Evolutionary conservation across 2,329 filamentous ascomycete species (phyloP), one percentile per base, ranked within the genome.

Genomic region (Periconia sp.): DNA sequence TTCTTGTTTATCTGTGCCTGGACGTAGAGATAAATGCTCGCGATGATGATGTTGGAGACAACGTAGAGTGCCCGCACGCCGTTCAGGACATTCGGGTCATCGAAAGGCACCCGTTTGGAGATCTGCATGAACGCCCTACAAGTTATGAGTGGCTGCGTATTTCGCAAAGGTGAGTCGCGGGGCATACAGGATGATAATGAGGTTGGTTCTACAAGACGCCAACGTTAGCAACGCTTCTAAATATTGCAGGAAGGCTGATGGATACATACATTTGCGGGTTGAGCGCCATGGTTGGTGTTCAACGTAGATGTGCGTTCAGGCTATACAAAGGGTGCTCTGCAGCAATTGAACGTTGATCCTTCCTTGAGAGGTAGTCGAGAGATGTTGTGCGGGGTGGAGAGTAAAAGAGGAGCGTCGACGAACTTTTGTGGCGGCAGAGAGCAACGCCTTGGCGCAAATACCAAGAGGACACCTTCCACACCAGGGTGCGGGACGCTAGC

Each of bases 21-120:
- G 52, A 92, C 86, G 73, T 91, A 96, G 64, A 94, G 75, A 77
- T 96, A 96, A 67, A 99, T 76, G 47, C 78, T 77, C 54, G 87
- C 78, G 66, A 99, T 97, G 73, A 97, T 81, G 54, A 96, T 52
- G 73, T 99, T 89, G 57, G 85, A 86, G 55, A 84, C 63, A 45
- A 88, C 57, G 72, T 88, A 88, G 52, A 85, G 71, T 26, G 72
- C 79, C 63, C 85, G 85, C 46, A 87, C 82, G 46, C 78, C 73
- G 58, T 82, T 81, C 44, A 88, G 77, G 34, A 87, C 83, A 50
- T 81, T 78, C n/a, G 84, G 90, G 68, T 97, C 87, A 21, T 97
- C 92, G 66, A 97, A 96, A 35, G 92, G 90, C 50, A 99, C 85
- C 75, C 87, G 89, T 83, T 97, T 97, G 62, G 91, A 88, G 50